phyloP scores from a whole-genome alignment of 768 basidiomycete species.

The Auricularia cornea region DNA sequence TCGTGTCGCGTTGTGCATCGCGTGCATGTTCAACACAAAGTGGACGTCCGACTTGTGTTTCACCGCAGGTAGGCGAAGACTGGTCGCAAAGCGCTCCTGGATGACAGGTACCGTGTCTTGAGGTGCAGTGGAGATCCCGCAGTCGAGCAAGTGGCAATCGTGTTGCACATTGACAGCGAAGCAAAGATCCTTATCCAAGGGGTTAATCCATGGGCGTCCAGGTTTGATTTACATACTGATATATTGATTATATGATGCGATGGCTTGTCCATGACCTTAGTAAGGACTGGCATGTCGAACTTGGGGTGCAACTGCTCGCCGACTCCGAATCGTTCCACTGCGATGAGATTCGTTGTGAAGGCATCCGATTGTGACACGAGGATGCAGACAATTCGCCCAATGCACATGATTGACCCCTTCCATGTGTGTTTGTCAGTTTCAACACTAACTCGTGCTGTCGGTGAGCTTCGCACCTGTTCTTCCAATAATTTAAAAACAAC shows the following conservation, averaged over 20 bases:
- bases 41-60: slow-evolving; percentile 10
- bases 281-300: slow-evolving; percentile 1
- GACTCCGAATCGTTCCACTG: neutral
- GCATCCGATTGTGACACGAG: neutral
- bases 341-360: neutral
- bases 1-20: slow-evolving; percentile 7
- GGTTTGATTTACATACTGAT: neutral
- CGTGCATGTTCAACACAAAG: slow-evolving; percentile 13
- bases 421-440: neutral
- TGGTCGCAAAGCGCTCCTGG: slow-evolving; percentile 10
- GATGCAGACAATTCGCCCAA: neutral
- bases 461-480: too few relatives aligned
- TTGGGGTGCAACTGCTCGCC: slow-evolving; percentile 2
- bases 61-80: neutral
- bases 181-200: neutral
- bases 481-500: neutral
- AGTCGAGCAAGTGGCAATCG: slow-evolving; percentile 12
- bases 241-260: too few relatives aligned
- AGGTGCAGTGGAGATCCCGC: neutral
- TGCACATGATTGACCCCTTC: neutral
- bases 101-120: neutral
- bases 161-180: slow-evolving; percentile 13
- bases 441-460: too few relatives aligned
- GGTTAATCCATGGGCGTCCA: neutral
- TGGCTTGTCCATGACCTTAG: neutral